phyloP scores from a whole-genome alignment of 805 yeast species.

The Brettanomyces sp. region DNA sequence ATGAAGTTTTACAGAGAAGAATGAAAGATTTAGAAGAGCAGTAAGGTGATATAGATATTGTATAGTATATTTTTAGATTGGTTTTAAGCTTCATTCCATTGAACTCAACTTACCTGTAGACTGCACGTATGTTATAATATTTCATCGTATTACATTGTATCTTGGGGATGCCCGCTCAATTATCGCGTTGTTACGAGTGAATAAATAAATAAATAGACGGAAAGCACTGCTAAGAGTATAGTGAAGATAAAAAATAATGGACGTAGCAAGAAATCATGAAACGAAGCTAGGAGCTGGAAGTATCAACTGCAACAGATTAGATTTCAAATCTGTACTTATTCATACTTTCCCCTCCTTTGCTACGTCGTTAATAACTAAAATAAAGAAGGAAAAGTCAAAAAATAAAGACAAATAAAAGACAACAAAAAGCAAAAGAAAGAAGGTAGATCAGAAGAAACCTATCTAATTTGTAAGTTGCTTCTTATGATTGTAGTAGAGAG shows the following conservation, averaged over 20 bases:
- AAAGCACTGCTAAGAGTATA: neutral
- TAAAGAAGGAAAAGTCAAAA: neutral
- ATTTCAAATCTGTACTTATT: no score
- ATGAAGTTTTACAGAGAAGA: slow-evolving; percentile 30
- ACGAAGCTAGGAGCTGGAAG: no score
- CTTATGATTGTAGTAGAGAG: slow-evolving; percentile 1
- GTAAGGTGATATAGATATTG: neutral
- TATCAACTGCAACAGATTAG: no score
- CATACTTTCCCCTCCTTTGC: no score
- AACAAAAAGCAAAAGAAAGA: slow-evolving; percentile 1
- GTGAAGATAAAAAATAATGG: neutral
- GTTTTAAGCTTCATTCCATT: no score
- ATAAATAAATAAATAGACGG: neutral
- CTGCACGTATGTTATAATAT: no score
- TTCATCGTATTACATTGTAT: no score
- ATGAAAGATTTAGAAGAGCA: slow-evolving; percentile 20
- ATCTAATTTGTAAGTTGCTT: neutral
- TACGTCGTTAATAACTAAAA: no score
- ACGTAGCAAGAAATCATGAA: no score
- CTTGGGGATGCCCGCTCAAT: no score
- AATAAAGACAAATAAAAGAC: neutral
- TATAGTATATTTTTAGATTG: no score
- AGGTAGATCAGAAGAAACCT: neutral
- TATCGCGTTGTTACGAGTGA: neutral
- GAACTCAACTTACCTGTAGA: no score